phyloP scores from a whole-genome alignment of 306 rosid genomes.

The Ormosia semicastrata region DNA sequence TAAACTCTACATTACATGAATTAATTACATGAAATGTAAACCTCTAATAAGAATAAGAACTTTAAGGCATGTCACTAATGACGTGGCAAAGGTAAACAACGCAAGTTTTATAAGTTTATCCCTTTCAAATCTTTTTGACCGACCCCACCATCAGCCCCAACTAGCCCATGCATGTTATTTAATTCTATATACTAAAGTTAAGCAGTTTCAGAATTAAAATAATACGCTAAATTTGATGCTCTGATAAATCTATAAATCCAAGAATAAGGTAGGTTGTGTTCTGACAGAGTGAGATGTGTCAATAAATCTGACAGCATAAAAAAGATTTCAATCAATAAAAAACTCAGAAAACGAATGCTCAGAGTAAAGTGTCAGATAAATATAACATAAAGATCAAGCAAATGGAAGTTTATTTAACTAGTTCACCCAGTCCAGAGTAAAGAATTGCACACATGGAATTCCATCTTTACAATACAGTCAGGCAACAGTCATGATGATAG shows the following conservation, averaged over 20 bases:
- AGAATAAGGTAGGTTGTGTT: not conserved
- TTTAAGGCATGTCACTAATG: not conserved
- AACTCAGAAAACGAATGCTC: not conserved
- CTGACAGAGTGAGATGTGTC: not conserved
- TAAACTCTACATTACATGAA: not conserved
- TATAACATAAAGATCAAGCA: not conserved
- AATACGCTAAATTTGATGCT: not conserved
- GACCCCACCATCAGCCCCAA: not conserved
- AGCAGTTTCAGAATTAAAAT: constrained; percentile 1
- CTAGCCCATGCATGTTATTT: not conserved
- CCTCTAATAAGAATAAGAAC: not conserved
- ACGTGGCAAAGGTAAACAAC: not conserved
- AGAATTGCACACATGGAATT: constrained; percentile 1
- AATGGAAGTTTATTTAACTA: constrained; percentile 7
- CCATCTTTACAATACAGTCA: not conserved
- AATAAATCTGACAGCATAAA: not conserved
- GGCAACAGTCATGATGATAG: not conserved
- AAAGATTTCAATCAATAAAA: not conserved
- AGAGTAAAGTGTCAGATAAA: not conserved
- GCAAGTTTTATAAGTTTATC: not conserved
- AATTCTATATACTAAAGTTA: no score
- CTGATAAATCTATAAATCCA: not conserved
- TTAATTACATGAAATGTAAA: not conserved
- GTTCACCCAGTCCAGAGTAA: not conserved
- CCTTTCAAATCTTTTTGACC: not conserved